Evolutionary conservation across 331 rosid species (phyloP), one percentile per base, ranked within the genome.

Genomic region (Cucumis variabilis): DNA sequence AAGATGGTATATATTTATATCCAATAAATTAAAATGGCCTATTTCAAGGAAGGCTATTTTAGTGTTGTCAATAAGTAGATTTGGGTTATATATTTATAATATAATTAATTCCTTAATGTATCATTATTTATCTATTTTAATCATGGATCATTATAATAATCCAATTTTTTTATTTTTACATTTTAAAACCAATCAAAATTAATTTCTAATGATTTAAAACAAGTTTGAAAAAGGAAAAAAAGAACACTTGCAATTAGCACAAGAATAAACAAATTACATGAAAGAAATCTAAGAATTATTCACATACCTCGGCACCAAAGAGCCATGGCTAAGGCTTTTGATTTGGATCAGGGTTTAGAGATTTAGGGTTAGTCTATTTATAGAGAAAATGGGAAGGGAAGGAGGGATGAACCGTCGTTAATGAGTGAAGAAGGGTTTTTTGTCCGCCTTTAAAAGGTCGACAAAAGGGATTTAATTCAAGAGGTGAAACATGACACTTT

Each of bases 261-360:
- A 55, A 55, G 4, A 55, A 17, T 6, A 58, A 17, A 17, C 65
- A 58, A 17, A 16, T 16, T 0, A 58, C 5, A 4, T 16, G 2
- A 58, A 58, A 58, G 2, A 15, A 51, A 51, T 12, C 58, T 51
- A 37, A 4, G 10, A 58, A 58, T 58, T 58, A 1, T 1, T 21
- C 25, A 21, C 70, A 5, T 78, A 78, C 83, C 83, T 78, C 83
- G 83, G 1, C 83, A 78, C 65, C 65, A 78, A 9, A 78, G 37
- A 4, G 83, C 83, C 83, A 78, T 78, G 30, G 11, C 81, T 75
- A 37, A 44, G 82, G 55, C 16, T 20, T 73, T 73, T 41, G 51
- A 0, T 73, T 20, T 20, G 9, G 17, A 4, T 68, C 27, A 68
- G 19, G 33, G 33, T 68, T 68, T 12, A 7, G 7, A 1, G 44